Base-by-base conservation (phyloP, 2,329 filamentous ascomycete genomes). In the Colletotrichum camelliae region DNA sequence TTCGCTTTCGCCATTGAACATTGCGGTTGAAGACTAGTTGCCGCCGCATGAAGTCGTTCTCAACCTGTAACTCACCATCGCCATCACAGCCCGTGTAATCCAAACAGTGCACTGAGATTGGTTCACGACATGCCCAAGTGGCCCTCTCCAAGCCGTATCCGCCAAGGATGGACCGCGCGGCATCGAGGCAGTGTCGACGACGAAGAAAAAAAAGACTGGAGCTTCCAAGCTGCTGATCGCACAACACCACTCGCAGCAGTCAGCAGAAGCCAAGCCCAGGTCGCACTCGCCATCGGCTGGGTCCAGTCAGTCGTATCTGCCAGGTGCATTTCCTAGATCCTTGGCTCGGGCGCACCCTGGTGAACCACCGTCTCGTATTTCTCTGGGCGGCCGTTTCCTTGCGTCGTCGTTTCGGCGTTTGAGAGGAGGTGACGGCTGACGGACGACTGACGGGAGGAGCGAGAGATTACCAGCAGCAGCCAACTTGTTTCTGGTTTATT, bases 351-450 rank as follows among this genome's bases (percentile, higher is more conserved):
- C 21, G 48, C 43, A 48, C 65, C 65, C 48, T 52, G 43, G 15
- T 48, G 62, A 24, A n/a, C 52, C 55, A 57, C 7, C 72, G 69
- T 75, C 73, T 72, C 69, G 73, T 75, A 72, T 75, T 60, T 72
- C 8, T 39, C 67, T 74, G 43, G 27, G 43, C 48, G 65, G 48
- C 9, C 31, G 27, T 35, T 35, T 57, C 39, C 65, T 37, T 55
- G 66, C 27, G n/a, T 18, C 21, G 39, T 58, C 15, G 27, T 68
- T 24, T 43, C 21, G 48, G 18, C 4, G n/a, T 21, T 7, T 13
- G 43, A 48, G 35, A 39, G 15, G 24, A 27, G 24, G 24, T 27
- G 24, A 27, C 24, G 24, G 16, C 35, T 39, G 15, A 39, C 24
- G 35, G 16, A n/a, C n/a, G n/a, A n/a, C n/a, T n/a, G n/a, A 52